Evolutionary conservation across 2,329 filamentous ascomycete species (phyloP), one percentile per base, ranked within the genome.

Genomic region (Hymenoscyphus repandus): DNA sequence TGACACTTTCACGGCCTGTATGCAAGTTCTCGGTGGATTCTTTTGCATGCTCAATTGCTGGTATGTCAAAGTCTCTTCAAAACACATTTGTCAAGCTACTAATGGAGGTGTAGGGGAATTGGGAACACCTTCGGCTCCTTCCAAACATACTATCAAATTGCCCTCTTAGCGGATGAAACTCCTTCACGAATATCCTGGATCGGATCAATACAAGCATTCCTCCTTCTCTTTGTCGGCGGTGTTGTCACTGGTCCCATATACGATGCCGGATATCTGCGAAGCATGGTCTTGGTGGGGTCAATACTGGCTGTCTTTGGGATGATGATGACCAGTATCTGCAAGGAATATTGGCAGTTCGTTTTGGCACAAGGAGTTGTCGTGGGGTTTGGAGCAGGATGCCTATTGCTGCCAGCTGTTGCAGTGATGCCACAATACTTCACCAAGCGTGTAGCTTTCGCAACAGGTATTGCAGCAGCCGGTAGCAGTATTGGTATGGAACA

Each of bases 371-470:
- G 78, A 13, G 49, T 79, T 31, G 74, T 74, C 44, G 57, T 74
- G 22, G 76, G 77, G 5, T 54, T 74, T 1, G 58, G 56, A 17
- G 17, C 7, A 72, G 74, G 3, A 80, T 74, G 53, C 66, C 87
- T 5, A 88, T 85, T 66, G 78, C 82, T 43, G 80, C 85, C 0
- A 73, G 76, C 38, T 22, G 74, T 88, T 31, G 79, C 84, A 1
- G 76, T 85, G 3, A 69, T 88, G 1, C 78, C 83, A 3, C 83
- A 84, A 10, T 59, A 62, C 22, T 57, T 68, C 49, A 65, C 60
- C 11, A 56, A 51, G 10, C 50, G 50, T 36, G 47, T 67, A 34
- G 57, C 58, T 30, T 50, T 72, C 5, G 71, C 70, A 2, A 60
- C 71, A 2, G 65, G 63, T 0, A 47, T 69, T 27, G 65, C 62